Percentiles rank a stretch among this genome's conserved stretches.
Evolutionary conservation across 2,329 filamentous ascomycete genomes (phyloP).

Genomic region (Colletotrichum cereale): DNA sequence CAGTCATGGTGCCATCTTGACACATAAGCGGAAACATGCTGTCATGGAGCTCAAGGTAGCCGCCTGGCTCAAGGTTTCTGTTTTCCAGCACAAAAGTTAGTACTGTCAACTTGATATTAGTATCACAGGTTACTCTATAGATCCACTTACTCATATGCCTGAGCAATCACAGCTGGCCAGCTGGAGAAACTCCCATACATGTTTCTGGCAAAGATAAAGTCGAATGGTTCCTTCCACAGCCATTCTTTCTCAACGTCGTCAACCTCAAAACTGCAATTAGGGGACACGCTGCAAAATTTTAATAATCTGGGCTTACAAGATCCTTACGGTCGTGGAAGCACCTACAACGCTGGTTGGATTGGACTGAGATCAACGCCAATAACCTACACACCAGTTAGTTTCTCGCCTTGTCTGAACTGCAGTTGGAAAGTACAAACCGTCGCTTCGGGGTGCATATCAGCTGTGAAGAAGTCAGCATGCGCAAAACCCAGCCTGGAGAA

Average conservation of each 20-base stretch:
- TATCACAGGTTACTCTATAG: constrained; percentile 39
- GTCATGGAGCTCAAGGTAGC: constrained; percentile 51
- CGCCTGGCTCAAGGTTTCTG: constrained; percentile 48
- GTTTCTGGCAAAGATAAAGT: constrained; percentile 51
- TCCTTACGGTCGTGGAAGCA: constrained; percentile 33
- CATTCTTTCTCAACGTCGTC: constrained; percentile 52
- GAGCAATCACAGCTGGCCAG: constrained; percentile 43
- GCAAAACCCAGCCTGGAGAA: not conserved
- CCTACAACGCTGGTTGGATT: constrained; percentile 50
- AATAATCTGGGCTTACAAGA: not conserved
- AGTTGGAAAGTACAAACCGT: constrained; percentile 38
- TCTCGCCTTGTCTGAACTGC: no score
- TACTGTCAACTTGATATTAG: not conserved
- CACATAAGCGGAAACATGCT: constrained; percentile 44
- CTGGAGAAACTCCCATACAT: constrained; percentile 47
- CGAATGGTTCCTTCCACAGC: constrained; percentile 49
- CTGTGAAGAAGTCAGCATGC: constrained; percentile 41
- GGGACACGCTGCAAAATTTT: constrained; percentile 49
- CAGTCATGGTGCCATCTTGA: constrained; percentile 49
- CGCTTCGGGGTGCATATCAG: constrained; percentile 48
- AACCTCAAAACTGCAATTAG: constrained; percentile 59
- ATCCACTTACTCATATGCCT: constrained; percentile 44
- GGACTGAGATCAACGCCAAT: constrained; percentile 50
- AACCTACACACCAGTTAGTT: constrained; percentile 32
- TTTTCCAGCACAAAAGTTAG: not conserved